Evolutionary conservation across 306 rosid species (phyloP).

Genomic region (Potentilla sterilis): DNA sequence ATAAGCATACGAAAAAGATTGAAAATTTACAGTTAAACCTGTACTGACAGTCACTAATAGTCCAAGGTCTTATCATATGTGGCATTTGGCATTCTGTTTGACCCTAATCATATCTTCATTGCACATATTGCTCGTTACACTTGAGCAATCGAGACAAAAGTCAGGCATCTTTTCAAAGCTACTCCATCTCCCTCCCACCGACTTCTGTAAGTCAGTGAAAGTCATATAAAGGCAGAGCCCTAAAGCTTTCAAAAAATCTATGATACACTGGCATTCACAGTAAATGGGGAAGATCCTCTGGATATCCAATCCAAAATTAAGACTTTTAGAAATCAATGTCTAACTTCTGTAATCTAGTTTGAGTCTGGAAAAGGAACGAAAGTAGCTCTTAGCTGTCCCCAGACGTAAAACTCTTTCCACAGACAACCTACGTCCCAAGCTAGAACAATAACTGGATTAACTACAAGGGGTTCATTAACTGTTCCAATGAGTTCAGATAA

Average conservation of each 20-base stretch:
- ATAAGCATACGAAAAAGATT: conserved; percentile 10
- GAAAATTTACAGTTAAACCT: conserved; percentile 13
- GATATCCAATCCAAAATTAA: not conserved
- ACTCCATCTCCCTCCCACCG: not conserved
- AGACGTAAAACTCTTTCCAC: not conserved
- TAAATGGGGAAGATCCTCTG: not conserved
- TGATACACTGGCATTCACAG: not conserved
- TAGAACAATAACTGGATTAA: not conserved
- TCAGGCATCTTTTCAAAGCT: not conserved
- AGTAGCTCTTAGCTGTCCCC: no score
- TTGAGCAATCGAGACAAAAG: not conserved
- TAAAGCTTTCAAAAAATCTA: not conserved
- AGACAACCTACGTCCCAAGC: not conserved
- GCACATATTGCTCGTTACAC: not conserved
- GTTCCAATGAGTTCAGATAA: not conserved
- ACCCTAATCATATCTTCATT: not conserved
- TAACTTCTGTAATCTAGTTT: not conserved
- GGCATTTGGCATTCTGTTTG: not conserved
- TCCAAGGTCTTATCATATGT: conserved; percentile 4
- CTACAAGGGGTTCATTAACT: not conserved
- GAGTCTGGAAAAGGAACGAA: no score
- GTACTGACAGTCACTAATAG: not conserved
- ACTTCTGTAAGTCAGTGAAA: not conserved
- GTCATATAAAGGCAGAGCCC: not conserved
- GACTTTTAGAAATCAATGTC: not conserved